A percentile compares a stretch with the other conserved stretches of the same genome.
phyloP scores from a whole-genome alignment of 495 filamentous ascomycete genomes.

The Neurospora sp. region DNA sequence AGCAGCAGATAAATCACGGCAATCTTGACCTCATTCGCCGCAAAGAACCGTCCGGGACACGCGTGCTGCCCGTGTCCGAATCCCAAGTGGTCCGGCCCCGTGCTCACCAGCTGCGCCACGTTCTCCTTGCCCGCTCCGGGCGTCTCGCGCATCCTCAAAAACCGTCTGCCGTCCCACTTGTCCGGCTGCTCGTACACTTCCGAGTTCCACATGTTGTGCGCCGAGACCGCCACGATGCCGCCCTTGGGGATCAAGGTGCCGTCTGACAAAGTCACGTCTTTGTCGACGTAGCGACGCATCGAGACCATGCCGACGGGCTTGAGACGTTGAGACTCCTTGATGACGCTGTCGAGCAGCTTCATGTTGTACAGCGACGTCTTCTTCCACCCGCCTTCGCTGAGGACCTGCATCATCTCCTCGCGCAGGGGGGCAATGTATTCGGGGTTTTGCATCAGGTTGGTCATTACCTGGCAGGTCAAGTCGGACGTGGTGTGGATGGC shows the following conservation, averaged over 20 bases:
- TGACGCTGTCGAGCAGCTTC: conserved; percentile 41
- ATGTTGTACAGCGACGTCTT: conserved; percentile 43
- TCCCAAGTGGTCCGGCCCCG: conserved; percentile 26
- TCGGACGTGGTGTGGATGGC: conserved; percentile 31
- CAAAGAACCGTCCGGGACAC: conserved; percentile 36
- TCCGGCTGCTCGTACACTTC: conserved; percentile 32
- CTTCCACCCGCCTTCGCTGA: conserved; percentile 29
- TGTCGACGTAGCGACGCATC: conserved; percentile 30
- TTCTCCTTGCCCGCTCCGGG: conserved; percentile 28
- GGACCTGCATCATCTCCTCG: conserved; percentile 25
- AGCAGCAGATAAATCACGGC: conserved; percentile 22
- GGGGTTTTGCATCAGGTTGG: conserved; percentile 26
- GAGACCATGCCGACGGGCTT: conserved; percentile 27
- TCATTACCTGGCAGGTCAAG: conserved; percentile 23
- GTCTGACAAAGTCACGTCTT: conserved; percentile 36
- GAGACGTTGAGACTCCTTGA: conserved; percentile 37
- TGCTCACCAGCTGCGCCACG: conserved; percentile 34
- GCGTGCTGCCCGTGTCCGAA: conserved; percentile 31
- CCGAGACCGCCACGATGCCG: conserved; percentile 26
- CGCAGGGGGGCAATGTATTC: conserved; percentile 27
- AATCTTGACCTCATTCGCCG: conserved; percentile 30
- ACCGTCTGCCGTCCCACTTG: conserved; percentile 39
- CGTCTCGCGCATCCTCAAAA: conserved; percentile 28
- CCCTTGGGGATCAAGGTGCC: conserved; percentile 41
- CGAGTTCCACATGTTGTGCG: conserved; percentile 25